Percentiles rank a stretch among this genome's conserved stretches.
Conservation (phyloP, 441 rosid species). For the Capsella rubella region DNA sequence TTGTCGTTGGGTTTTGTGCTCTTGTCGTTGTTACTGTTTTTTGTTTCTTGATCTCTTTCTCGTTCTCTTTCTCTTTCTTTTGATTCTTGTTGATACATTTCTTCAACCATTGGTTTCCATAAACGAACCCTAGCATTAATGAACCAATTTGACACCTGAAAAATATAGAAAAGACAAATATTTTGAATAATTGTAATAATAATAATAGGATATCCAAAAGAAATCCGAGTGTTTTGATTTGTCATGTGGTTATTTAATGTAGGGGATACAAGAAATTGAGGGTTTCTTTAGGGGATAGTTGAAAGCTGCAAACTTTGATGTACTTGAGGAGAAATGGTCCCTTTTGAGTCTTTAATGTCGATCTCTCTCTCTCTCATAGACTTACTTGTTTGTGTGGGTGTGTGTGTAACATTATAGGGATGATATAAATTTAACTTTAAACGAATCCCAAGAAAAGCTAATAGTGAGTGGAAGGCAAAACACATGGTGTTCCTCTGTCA, state of each 20-base stretch:
- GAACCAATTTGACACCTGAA: constrained; percentile 68
- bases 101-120: constrained; percentile 99
- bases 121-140: constrained; percentile 96
- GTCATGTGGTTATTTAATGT: constrained; percentile 7
- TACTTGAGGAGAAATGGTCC: constrained; percentile 40
- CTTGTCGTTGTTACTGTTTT: constrained; percentile 38
- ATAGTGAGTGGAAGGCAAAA: constrained; percentile 43
- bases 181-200: background rate
- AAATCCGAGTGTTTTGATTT: constrained; percentile 2
- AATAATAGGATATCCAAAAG: background rate
- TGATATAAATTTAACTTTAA: background rate
- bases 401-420: background rate
- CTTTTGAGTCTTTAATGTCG: constrained; percentile 40
- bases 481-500: constrained; percentile 41
- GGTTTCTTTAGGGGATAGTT: constrained; percentile 34
- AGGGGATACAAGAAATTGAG: constrained; percentile 40
- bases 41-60: constrained; percentile 23
- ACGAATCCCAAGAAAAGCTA: constrained; percentile 49
- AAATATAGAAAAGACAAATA: background rate
- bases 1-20: constrained; percentile 44
- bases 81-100: constrained; percentile 90
- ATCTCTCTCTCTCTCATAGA: constrained; percentile 38
- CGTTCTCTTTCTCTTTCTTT: constrained; percentile 50
- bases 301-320: constrained; percentile 45
- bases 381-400: constrained; percentile 7